phyloP scores from a whole-genome alignment of 164 flowering plant species.

The Santalum album region DNA sequence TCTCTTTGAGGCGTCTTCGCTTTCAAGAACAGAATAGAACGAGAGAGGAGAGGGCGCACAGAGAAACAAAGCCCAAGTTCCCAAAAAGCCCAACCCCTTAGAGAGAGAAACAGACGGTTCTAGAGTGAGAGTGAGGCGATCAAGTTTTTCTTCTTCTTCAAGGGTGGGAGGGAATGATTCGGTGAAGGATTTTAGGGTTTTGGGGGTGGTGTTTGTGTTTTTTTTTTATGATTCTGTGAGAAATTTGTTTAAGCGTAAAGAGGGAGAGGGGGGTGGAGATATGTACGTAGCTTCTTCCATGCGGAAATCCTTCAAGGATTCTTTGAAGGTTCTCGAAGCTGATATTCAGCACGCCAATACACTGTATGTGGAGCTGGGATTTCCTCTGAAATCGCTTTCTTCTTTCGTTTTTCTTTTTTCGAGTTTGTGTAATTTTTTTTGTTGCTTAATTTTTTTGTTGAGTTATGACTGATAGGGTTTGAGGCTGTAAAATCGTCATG shows the following conservation, averaged over 20 bases:
- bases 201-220: background rate
- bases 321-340: conserved; percentile 70
- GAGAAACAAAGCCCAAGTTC: background rate
- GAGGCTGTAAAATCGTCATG: too few relatives aligned
- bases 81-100: background rate
- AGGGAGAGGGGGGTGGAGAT: conserved; percentile 2
- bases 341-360: conserved; percentile 85
- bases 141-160: too few relatives aligned
- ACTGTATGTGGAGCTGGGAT: conserved; percentile 35
- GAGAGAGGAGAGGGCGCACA: background rate
- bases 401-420: background rate
- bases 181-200: background rate
- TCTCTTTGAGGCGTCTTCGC: background rate
- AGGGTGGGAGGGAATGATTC: background rate
- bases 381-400: background rate
- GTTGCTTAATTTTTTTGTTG: background rate
- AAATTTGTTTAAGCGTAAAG: background rate
- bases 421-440: background rate
- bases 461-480: background rate
- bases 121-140: background rate
- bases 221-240: background rate
- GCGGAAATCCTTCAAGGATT: conserved; percentile 80
- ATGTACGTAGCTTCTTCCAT: conserved; percentile 43
- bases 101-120: background rate
- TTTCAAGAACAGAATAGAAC: background rate